Percentiles rank a stretch among this genome's conserved stretches.
phyloP scores from a whole-genome alignment of 2,329 filamentous ascomycete genomes.

The Apiospora hydei region DNA sequence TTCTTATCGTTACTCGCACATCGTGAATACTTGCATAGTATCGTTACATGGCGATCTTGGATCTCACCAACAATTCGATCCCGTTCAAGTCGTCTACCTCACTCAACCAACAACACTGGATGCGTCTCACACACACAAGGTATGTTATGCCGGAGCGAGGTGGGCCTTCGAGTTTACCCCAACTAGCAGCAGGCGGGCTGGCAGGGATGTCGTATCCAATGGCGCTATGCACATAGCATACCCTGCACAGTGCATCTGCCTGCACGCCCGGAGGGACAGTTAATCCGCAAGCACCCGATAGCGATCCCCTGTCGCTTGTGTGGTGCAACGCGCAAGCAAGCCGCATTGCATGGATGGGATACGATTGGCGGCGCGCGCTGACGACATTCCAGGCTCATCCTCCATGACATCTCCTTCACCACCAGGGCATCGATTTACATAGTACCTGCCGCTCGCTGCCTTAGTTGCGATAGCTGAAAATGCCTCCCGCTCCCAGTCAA shows the following conservation, averaged over 20 bases:
- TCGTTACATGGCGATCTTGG: not conserved
- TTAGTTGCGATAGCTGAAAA: conserved; percentile 41
- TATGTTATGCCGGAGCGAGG: not conserved
- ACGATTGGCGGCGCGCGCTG: conserved; percentile 8
- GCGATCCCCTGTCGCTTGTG: conserved; percentile 9
- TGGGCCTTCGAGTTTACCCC: not conserved
- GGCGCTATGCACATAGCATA: not conserved
- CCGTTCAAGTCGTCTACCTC: not conserved
- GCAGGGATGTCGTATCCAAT: not conserved
- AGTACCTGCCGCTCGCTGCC: conserved; percentile 6
- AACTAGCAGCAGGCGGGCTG: not conserved
- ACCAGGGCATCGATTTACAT: not conserved
- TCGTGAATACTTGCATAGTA: not conserved
- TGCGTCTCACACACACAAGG: not conserved
- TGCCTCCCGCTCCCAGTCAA: conserved; percentile 66
- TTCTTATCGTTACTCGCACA: not conserved
- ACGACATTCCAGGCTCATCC: conserved; percentile 2
- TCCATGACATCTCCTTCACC: not conserved
- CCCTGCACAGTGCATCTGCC: not conserved
- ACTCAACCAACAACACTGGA: not conserved
- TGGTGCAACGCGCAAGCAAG: conserved; percentile 8
- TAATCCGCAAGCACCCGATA: conserved; percentile 4
- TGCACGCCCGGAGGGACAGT: conserved; percentile 1
- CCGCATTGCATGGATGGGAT: conserved; percentile 15
- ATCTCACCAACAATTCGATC: not conserved